Evolutionary conservation across 768 basidiomycete genomes (phyloP), one percentile per base, ranked within the genome.

Genomic region (Suillus plorans): DNA sequence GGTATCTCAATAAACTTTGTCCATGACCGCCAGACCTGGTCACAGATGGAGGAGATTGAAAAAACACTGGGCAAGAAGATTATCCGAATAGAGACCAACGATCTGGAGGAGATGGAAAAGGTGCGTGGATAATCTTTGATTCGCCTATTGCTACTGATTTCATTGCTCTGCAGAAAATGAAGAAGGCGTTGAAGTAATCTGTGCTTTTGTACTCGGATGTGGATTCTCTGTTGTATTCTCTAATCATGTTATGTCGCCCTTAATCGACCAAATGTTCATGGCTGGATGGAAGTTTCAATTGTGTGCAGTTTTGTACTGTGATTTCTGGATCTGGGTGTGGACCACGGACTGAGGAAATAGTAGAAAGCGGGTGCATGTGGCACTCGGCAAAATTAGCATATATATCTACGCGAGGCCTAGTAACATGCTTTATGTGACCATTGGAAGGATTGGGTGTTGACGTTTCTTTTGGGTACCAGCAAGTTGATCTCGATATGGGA

Each of bases 1-100:
- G 97, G 97, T 5, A 92, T 98, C 61, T 95, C 95, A 41, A 93
- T 99, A 73, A 97, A 97, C 77, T 99, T 99, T 73, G 96, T 98
- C 16, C 94, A 98, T 76, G 90, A 99, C 80, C 82, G 88, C 73
- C 81, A 81, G 75, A 95, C 95, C 7, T 95, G 91, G 89, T 64
- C 84, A 71, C 91, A 97, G 74, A 97, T 99, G 89, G 85, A 96
- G 69, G 82, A 85, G 72, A 97, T 99, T 65, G 91, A 96, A 79
- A 83, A 89, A 70, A 85, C 84, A 0, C 85, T 95, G 3, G 88
- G 89, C 16, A 88, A 84, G 76, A 83, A 85, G 71, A 98, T 99
- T 66, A 86, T 88, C 68, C 84, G 90, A 57, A 93, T 99, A 69
- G 89, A 93, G 75, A 97, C 96, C 2, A 82, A 88, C 67, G 94